Evolutionary conservation across 371 early-diverging fungal genomes (phyloP), one percentile per base, ranked within the genome.

Genomic region (Mucor sp.): DNA sequence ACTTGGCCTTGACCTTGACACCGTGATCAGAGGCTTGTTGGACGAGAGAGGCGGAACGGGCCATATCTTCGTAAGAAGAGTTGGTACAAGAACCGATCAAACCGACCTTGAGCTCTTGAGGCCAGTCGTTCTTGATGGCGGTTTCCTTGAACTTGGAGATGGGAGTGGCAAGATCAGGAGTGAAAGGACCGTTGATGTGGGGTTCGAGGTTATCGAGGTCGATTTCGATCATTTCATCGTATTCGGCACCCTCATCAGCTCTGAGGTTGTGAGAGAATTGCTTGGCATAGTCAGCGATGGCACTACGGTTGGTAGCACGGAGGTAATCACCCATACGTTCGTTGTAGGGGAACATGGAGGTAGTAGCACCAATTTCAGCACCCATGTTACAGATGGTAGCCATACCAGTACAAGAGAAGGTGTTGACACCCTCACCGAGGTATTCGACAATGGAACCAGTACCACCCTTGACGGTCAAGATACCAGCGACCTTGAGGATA

Each of bases 351-450:
- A 98, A 98, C 39, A 97, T 71, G 17, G 96, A 95, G 19, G 97
- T 96, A 58, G 97, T 97, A 44, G 97, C 96, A 47, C 97, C 97
- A 62, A 97, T 91, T 81, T 98, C 97, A 41, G 97, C 96, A 65
- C 97, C 97, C 97, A 97, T 98, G 84, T 97, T 97, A 82, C 97
- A 97, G 74, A 98, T 94, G 47, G 97, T 97, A 23, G 93, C 97
- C 97, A 97, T 97, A 62, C 97, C 99, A 33, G 97, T 96, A 83
- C 96, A 96, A 47, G 94, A 94, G 63, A 98, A 80, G 48, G 92
- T 86, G 50, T 95, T 90, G n/a, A 94, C 92, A 74, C 98, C 99
- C 19, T 92, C 90, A 25, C 99, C 99, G 84, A 95, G 94, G 85
- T 97, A 98, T 85, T 98, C 99, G 58, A 98, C 86, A 57, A 98